Evolutionary conservation across 768 basidiomycete genomes (phyloP).

Genomic region (Xerocomus potaroensis): DNA sequence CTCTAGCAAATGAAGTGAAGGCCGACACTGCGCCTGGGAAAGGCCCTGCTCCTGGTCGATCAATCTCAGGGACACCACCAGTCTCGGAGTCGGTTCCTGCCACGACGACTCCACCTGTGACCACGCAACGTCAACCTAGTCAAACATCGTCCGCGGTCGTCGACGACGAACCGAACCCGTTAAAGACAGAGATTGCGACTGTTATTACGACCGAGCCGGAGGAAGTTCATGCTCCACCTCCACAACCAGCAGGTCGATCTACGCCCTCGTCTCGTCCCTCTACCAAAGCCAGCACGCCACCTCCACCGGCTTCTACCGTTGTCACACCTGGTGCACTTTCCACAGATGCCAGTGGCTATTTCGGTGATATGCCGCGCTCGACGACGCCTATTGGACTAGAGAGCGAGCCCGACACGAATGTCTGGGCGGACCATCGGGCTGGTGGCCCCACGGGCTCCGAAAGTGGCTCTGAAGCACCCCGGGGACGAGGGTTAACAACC

Average conservation of each 20-base stretch:
- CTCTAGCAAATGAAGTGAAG: conserved; percentile 34
- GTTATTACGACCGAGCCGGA: conserved; percentile 53
- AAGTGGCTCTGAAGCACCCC: conserved; percentile 17
- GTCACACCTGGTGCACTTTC: conserved; percentile 22
- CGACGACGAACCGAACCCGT: conserved; percentile 12
- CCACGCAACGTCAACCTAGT: background rate
- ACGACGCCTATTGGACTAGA: conserved; percentile 22
- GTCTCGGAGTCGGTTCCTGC: conserved; percentile 13
- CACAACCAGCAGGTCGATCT: no score
- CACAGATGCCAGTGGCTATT: conserved; percentile 12
- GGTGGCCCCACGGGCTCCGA: conserved; percentile 9
- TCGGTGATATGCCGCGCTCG: conserved; percentile 24
- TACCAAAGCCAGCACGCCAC: conserved; percentile 16
- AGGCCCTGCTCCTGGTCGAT: conserved; percentile 16
- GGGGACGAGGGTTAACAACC: conserved; percentile 15
- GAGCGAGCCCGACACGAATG: conserved; percentile 20
- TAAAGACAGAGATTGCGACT: conserved; percentile 37
- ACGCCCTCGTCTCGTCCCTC: conserved; percentile 10
- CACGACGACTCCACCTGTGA: conserved; percentile 7
- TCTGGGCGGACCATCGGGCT: conserved; percentile 26
- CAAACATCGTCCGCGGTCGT: conserved; percentile 6
- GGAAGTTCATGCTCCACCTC: no score
- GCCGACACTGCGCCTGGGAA: conserved; percentile 14
- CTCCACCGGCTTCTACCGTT: conserved; percentile 19
- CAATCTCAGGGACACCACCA: conserved; percentile 19